Evolutionary conservation across 495 filamentous ascomycete species (phyloP).

Genomic region (Aspergillus heteromorphus): DNA sequence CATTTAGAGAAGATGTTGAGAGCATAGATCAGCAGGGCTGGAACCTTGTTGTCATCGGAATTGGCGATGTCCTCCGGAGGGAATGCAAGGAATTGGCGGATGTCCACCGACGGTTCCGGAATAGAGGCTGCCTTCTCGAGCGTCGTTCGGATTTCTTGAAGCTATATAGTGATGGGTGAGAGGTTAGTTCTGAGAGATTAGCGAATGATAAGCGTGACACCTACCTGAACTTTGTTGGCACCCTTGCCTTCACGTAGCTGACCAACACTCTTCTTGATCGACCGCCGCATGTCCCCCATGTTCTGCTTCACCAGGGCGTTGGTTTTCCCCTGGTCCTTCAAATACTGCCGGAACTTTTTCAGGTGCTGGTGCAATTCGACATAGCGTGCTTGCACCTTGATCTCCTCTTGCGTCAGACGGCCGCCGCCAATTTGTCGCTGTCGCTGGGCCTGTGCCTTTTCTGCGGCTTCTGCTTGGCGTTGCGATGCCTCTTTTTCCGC

Average conservation of each 20-base stretch:
- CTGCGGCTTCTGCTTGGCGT: constrained; percentile 16
- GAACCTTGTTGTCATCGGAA: constrained; percentile 50
- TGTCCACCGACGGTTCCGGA: constrained; percentile 55
- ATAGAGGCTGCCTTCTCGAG: constrained; percentile 43
- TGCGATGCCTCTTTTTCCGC: constrained; percentile 27
- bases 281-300: constrained; percentile 70
- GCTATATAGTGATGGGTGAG: constrained; percentile 22
- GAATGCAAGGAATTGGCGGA: constrained; percentile 59
- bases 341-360: constrained; percentile 61
- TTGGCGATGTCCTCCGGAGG: constrained; percentile 50
- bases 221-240: constrained; percentile 53
- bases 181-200: constrained; percentile 9
- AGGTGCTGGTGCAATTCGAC: constrained; percentile 64
- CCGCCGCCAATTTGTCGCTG: constrained; percentile 26
- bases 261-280: constrained; percentile 65
- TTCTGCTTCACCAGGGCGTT: constrained; percentile 53
- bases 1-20: constrained; percentile 79
- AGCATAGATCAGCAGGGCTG: constrained; percentile 73
- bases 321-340: constrained; percentile 43
- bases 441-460: constrained; percentile 25
- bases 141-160: constrained; percentile 39
- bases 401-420: constrained; percentile 25
- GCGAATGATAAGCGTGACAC: background rate
- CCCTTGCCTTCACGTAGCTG: constrained; percentile 63
- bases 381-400: constrained; percentile 54